Conservation (phyloP, 495 filamentous ascomycete genomes). For the Stereocaulon alpinum region DNA sequence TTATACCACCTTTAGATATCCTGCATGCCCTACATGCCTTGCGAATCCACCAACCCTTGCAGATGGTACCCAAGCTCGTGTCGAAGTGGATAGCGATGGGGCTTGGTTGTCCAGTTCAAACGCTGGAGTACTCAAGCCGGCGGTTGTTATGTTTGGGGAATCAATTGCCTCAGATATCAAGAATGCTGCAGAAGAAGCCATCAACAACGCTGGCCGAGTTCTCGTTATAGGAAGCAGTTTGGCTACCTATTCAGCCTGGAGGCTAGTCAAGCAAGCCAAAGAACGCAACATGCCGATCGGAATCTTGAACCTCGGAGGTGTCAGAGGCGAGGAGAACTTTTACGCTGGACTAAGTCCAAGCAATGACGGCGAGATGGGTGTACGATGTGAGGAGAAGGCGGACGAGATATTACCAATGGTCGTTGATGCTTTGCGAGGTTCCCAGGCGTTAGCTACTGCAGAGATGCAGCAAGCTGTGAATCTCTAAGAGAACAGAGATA, state of each 20-base stretch:
- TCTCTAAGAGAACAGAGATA: background rate
- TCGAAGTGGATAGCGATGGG: conserved; percentile 70
- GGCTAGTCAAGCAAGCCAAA: conserved; percentile 72
- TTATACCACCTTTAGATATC: conserved; percentile 85
- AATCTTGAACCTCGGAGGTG: conserved; percentile 73
- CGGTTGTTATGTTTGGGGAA: conserved; percentile 94
- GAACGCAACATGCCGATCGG: conserved; percentile 76
- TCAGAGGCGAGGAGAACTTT: conserved; percentile 65
- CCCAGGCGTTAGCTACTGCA: background rate
- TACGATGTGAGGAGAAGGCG: conserved; percentile 42
- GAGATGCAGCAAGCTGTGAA: background rate
- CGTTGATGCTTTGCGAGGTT: conserved; percentile 28
- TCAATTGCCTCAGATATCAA: conserved; percentile 61
- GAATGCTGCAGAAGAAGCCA: conserved; percentile 61
- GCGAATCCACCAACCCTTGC: conserved; percentile 47
- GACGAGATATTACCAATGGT: conserved; percentile 45
- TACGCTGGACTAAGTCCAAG: conserved; percentile 41
- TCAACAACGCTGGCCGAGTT: conserved; percentile 63
- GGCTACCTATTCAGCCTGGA: conserved; percentile 91
- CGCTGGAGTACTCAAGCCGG: conserved; percentile 78
- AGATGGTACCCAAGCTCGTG: conserved; percentile 46
- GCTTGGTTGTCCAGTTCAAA: conserved; percentile 61
- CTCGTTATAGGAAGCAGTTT: conserved; percentile 80
- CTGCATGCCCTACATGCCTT: conserved; percentile 75
- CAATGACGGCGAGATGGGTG: conserved; percentile 38